These are phyloP conservation scores for Incumbomyces lentus DNA, from an alignment of 2,329 filamentous ascomycete species.

Conservation along the genomic window DNA sequence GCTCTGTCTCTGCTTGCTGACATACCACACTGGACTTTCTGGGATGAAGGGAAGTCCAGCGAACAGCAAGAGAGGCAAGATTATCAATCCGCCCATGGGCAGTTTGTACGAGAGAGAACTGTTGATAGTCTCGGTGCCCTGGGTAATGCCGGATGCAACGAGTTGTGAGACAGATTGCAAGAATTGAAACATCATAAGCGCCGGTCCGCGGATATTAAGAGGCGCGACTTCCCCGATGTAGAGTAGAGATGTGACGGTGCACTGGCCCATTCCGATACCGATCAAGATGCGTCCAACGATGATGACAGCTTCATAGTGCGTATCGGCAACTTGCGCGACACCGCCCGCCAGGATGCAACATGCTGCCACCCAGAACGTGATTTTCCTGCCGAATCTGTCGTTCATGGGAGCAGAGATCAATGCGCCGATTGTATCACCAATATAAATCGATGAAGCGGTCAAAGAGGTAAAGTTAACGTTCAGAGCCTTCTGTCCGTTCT, in stretches of 20 bases:
- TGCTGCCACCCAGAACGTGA: constrained; percentile 27
- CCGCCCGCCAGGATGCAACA: constrained; percentile 25
- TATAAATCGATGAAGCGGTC: constrained; percentile 30
- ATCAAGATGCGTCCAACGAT: constrained; percentile 23
- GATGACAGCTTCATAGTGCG: constrained; percentile 20
- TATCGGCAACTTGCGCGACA: constrained; percentile 21
- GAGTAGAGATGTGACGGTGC: constrained; percentile 24
- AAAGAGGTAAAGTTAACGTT: constrained; percentile 24
- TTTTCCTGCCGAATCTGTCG: constrained; percentile 27
- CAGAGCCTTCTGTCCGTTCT: constrained; percentile 17
- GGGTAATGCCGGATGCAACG: constrained; percentile 23
- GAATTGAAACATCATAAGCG: constrained; percentile 25
- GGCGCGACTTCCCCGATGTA: constrained; percentile 27
- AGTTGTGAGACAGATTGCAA: constrained; percentile 24
- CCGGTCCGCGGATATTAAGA: constrained; percentile 21
- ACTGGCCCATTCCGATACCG: constrained; percentile 25
- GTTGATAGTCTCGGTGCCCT: constrained; percentile 22
- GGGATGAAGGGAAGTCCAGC: constrained; percentile 21
- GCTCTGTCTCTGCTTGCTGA: constrained; percentile 21
- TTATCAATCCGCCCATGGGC: constrained; percentile 22
- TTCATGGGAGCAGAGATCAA: constrained; percentile 29
- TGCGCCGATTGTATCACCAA: constrained; percentile 31
- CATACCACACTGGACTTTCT: constrained; percentile 26
- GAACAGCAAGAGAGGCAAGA: constrained; percentile 22
- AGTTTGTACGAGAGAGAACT: constrained; percentile 21